phyloP scores from a whole-genome alignment of 1,139 yeast species.

The Debaryomyces subglobosus region DNA sequence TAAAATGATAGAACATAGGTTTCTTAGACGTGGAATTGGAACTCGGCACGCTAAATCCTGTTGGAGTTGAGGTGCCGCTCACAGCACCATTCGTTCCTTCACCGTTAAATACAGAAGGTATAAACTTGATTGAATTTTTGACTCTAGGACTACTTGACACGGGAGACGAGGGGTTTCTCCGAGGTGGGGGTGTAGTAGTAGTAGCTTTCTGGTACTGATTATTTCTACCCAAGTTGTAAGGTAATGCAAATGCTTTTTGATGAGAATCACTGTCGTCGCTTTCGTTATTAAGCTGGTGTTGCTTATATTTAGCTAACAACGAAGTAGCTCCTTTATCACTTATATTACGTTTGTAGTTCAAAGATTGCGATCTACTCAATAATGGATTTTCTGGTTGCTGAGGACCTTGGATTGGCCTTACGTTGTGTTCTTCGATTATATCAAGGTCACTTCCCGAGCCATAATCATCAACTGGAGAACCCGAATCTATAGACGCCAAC shows the following conservation, averaged over 20 bases:
- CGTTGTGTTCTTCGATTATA: slow-evolving; percentile 26
- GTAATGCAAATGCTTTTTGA: slow-evolving; percentile 26
- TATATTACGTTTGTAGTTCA: slow-evolving; percentile 27
- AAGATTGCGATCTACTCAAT: slow-evolving; percentile 32
- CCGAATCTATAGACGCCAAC: slow-evolving; percentile 21
- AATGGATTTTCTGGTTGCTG: slow-evolving; percentile 18
- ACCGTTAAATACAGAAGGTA: slow-evolving; percentile 27
- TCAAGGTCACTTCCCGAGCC: slow-evolving; percentile 27
- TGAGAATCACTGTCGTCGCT: slow-evolving; percentile 14
- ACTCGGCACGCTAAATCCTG: slow-evolving; percentile 4
- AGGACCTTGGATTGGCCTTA: slow-evolving; percentile 15
- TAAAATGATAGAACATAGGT: slow-evolving; percentile 40
- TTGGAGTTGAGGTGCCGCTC: slow-evolving; percentile 15
- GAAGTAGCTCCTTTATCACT: slow-evolving; percentile 16
- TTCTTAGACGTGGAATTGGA: slow-evolving; percentile 10
- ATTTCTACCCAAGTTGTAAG: slow-evolving; percentile 19
- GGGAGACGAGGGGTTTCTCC: slow-evolving; percentile 12
- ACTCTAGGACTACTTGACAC: slow-evolving; percentile 7
- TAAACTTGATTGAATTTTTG: slow-evolving; percentile 34
- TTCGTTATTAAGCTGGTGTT: slow-evolving; percentile 18
- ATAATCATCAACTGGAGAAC: slow-evolving; percentile 14
- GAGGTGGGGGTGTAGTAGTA: slow-evolving; percentile 12
- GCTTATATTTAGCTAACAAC: slow-evolving; percentile 31
- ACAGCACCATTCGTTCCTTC: slow-evolving; percentile 15
- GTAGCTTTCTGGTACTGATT: slow-evolving; percentile 6